These are phyloP conservation scores for Cladophialophora chaetospira DNA, from an alignment of 2,329 filamentous ascomycete species.

Conservation along the genomic window DNA sequence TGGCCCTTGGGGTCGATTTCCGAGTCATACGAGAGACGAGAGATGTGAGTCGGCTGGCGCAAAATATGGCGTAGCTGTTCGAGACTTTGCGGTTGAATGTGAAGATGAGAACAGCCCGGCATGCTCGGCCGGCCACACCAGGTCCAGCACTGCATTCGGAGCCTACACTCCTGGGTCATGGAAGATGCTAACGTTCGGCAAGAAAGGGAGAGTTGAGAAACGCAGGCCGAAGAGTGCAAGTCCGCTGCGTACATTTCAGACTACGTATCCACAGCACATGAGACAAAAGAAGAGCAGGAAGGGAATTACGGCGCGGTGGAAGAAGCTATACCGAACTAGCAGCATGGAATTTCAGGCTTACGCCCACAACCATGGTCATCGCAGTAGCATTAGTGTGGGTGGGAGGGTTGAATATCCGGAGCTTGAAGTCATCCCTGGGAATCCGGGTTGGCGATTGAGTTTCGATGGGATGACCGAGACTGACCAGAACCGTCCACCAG, in stretches of 20 bases:
- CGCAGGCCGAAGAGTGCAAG: slow-evolving; percentile 24
- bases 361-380: slow-evolving; percentile 25
- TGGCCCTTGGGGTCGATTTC: slow-evolving; percentile 32
- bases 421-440: slow-evolving; percentile 30
- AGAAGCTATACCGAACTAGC: slow-evolving; percentile 26
- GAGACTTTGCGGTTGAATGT: slow-evolving; percentile 28
- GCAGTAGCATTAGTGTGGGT: slow-evolving; percentile 29
- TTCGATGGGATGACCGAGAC: slow-evolving; percentile 8
- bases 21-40: slow-evolving; percentile 28
- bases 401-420: slow-evolving; percentile 30
- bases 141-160: not conserved
- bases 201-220: slow-evolving; percentile 17
- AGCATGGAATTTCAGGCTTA: slow-evolving; percentile 28
- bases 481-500: not conserved
- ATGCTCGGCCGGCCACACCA: not conserved
- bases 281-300: slow-evolving; percentile 10
- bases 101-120: slow-evolving; percentile 5
- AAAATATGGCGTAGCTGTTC: slow-evolving; percentile 23
- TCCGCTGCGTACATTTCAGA: slow-evolving; percentile 7
- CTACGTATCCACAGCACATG: not conserved
- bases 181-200: slow-evolving; percentile 17
- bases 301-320: slow-evolving; percentile 24
- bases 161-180: slow-evolving; percentile 19
- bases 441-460: slow-evolving; percentile 1
- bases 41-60: slow-evolving; percentile 30